Evolutionary conservation across 2,329 filamentous ascomycete genomes (phyloP), one percentile per base, ranked within the genome.

Genomic region (Colletotrichum caudatum): DNA sequence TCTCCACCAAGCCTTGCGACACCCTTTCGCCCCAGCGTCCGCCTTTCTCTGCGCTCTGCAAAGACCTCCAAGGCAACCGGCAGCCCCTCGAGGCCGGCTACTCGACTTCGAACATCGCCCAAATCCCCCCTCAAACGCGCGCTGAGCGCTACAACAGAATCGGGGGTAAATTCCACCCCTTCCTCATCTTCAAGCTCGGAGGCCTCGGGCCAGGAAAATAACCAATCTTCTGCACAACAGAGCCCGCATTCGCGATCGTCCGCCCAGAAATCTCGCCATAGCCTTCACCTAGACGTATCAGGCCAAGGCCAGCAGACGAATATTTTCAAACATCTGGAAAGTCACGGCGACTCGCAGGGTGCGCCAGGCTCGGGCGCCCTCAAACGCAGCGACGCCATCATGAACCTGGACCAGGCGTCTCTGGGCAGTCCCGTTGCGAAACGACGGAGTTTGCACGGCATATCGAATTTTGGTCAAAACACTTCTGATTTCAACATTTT

Each of bases 381-480:
- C 76, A 98, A 98, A 86, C 91, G 96, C 76, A 95, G 92, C 78
- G 95, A 98, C 83, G 92, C 93, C 54, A 92, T 92, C 63, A 95
- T 97, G 93, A 94, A 94, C 77, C 84, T 97, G 60, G 95, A 97
- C 77, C 92, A 93, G 74, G 87, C 90, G 37, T 92, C 88, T 76
- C 86, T 93, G 67, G 93, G 93, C 75, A 98, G 93, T 78, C 95
- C 96, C 0, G 93, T 95, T 71, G 93, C 95, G 58, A 98, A 98
- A 85, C 89, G 96, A 75, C 90, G 96, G 77, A 98, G 95, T 81
- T 82, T 97, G 76, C 94, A 97, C 79, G 92, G 92, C 61, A 88
- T 91, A 54, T 86, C 91, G n/a, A 89, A 83, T 75, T 85, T 91
- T 73, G 86, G 86, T 57, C 80, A 84, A 35, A 76, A 66, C 58